Conservation (phyloP, 345 rosid genomes). For the Ceriops tagal region DNA sequence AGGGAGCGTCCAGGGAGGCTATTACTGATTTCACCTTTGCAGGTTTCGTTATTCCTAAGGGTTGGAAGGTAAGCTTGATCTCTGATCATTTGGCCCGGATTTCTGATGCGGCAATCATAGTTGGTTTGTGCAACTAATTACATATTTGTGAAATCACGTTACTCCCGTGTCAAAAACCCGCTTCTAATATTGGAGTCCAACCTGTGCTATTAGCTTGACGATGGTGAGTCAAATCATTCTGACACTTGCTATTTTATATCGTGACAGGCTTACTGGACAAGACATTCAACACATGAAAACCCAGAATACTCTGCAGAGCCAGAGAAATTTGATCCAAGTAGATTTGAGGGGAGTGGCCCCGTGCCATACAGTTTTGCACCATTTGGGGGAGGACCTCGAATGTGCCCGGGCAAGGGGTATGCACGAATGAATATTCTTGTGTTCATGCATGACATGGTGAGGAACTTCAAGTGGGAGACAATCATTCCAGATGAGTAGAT, state of each 20-base stretch:
- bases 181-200: too few relatives aligned
- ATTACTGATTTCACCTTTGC: neutral
- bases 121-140: neutral
- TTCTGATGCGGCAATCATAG: too few relatives aligned
- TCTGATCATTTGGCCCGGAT: too few relatives aligned
- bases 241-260: neutral
- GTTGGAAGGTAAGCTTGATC: conserved; percentile 2
- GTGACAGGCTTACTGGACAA: neutral
- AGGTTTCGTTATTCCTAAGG: conserved; percentile 6
- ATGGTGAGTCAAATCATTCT: neutral
- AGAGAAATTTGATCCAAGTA: neutral
- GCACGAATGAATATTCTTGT: neutral
- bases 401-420: neutral
- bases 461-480: neutral
- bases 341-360: neutral
- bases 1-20: conserved; percentile 4
- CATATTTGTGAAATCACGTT: neutral
- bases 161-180: too few relatives aligned
- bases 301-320: neutral
- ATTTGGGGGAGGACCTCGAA: neutral
- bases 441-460: conserved; percentile 3
- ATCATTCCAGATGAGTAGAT: neutral
- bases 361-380: neutral
- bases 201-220: too few relatives aligned
- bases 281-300: neutral